Evolutionary conservation across 345 rosid genomes (phyloP).

Genomic region (Melaleuca quinquenervia): DNA sequence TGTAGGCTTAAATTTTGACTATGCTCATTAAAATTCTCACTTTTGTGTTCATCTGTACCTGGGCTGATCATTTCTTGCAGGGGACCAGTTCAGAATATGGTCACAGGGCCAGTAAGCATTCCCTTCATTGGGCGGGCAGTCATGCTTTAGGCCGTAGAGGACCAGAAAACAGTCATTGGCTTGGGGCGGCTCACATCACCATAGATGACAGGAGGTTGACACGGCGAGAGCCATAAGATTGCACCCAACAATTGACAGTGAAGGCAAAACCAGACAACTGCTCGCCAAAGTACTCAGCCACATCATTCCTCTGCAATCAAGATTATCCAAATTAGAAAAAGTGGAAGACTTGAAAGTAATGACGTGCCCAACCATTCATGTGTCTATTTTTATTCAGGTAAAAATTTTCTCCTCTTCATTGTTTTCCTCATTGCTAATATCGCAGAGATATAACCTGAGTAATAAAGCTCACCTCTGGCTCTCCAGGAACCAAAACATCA

Average conservation of each 20-base stretch:
- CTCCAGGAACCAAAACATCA: constrained; percentile 96
- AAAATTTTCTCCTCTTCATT: background rate
- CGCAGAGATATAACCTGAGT: background rate
- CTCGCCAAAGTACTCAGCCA: constrained; percentile 99
- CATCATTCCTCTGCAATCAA: constrained; percentile 72
- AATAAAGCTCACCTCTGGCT: constrained; percentile 70
- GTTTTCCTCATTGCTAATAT: background rate
- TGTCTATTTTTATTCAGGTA: no score
- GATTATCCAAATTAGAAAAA: background rate
- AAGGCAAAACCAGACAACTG: constrained; percentile 92
- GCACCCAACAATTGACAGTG: constrained; percentile 96
- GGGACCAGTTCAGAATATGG: constrained; percentile 98
- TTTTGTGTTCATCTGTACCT: constrained; percentile 32
- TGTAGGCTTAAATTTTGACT: background rate
- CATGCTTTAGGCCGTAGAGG: constrained; percentile 90
- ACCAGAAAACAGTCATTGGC: constrained; percentile 98
- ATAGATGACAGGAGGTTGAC: constrained; percentile 95
- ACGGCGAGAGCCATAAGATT: constrained; percentile 94
- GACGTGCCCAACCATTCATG: background rate
- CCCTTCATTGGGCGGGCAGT: constrained; percentile 97
- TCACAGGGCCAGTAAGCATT: constrained; percentile 99
- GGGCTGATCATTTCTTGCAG: constrained; percentile 91
- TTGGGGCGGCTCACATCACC: constrained; percentile 99
- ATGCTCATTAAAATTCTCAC: background rate
- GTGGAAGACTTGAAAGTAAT: background rate